These are phyloP conservation scores for Ascocoryne sarcoides DNA, from an alignment of 2,329 filamentous ascomycete species.

Conservation along the genomic window DNA sequence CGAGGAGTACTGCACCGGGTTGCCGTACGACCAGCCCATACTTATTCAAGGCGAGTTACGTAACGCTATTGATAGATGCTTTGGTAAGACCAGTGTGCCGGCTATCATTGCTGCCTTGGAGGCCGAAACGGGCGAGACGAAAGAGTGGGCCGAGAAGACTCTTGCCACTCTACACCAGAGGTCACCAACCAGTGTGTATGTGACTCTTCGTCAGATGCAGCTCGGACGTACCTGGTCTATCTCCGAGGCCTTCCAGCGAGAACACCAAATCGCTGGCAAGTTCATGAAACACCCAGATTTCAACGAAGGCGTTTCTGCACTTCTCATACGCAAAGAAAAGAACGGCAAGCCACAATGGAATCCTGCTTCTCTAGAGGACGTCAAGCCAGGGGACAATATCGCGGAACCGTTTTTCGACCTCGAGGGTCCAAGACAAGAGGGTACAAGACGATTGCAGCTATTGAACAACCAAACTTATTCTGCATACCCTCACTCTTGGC, in stretches of 20 bases:
- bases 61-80: conserved; percentile 76
- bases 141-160: conserved; percentile 72
- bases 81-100: conserved; percentile 55
- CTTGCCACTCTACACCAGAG: conserved; percentile 64
- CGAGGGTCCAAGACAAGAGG: conserved; percentile 32
- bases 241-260: conserved; percentile 72
- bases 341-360: conserved; percentile 55
- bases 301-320: conserved; percentile 77
- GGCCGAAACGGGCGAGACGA: conserved; percentile 35
- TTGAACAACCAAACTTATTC: conserved; percentile 54
- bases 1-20: conserved; percentile 80
- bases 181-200: conserved; percentile 80
- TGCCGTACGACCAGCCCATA: conserved; percentile 67
- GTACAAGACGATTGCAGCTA: conserved; percentile 45
- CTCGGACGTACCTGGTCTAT: conserved; percentile 71
- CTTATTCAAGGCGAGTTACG: conserved; percentile 62
- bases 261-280: conserved; percentile 72
- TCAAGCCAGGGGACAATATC: conserved; percentile 46
- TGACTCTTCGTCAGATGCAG: conserved; percentile 76
- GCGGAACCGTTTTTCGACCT: conserved; percentile 60
- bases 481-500: conserved; percentile 62
- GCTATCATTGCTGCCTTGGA: conserved; percentile 56
- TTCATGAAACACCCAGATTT: conserved; percentile 95
- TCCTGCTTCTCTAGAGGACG: conserved; percentile 62
- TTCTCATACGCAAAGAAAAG: conserved; percentile 63